Evolutionary conservation across 371 early-diverging fungal genomes (phyloP), one percentile per base, ranked within the genome.

Genomic region (Lichtheimia ramosa): DNA sequence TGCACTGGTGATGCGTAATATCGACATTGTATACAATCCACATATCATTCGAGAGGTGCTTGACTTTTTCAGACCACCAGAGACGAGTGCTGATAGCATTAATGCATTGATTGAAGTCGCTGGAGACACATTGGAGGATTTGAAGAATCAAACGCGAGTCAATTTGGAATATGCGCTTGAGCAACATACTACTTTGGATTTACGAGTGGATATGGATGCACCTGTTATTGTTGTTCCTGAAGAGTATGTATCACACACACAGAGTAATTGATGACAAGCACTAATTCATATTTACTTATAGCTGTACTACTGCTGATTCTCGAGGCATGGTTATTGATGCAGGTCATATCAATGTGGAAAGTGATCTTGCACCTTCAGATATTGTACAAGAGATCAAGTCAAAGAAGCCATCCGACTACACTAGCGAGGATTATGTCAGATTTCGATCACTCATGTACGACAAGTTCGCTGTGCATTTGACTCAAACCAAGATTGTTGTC

Each of bases 211-310:
- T 66, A 87, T 96, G 77, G 94, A 96, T 63, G 99, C 99, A 5
- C 99, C 99, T 1, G 91, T 98, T 42, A 86, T 99, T 70, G 87
- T 98, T n/a, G 75, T 99, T 34, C 98, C 97, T 0, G 92, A 94
- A 70, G 86, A 86, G 88, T 89, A 73, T 18, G 69, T 53, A 1
- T 24, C 10, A 16, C 20, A n/a, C 2, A 34, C 13, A 16, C 23
- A 28, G 23, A 5, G 6, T 13, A 18, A 8, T 27, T 15, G 3
- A 54, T 41, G 5, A 15, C 21, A 14, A 34, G 23, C 20, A 23
- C 42, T 14, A 21, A 24, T 16, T 23, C 5, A 25, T 51, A 10
- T n/a, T 25, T n/a, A n/a, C n/a, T 41, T 16, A 48, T 61, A 89
- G 92, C 63, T 89, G 91, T 62, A 86, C 87, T 0, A 83, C 85